A percentile compares a stretch with the other conserved stretches of the same genome.
Conservation (phyloP, 164 flowering plant species). For the Piper betle region DNA sequence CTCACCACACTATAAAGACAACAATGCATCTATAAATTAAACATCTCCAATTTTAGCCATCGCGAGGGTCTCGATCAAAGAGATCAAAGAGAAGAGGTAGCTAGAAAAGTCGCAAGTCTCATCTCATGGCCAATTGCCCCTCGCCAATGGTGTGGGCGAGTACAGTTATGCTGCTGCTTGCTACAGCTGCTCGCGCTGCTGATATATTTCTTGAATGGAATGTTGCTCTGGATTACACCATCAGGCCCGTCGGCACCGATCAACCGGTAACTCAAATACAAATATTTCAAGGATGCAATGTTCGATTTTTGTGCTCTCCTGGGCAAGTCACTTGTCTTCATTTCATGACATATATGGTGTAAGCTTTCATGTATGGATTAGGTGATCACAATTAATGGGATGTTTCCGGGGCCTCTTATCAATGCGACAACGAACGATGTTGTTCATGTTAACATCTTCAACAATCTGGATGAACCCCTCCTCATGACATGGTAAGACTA, state of each 20-base stretch:
- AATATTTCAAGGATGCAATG: neutral
- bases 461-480: slow-evolving; percentile 50
- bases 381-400: slow-evolving; percentile 61
- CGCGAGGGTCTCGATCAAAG: neutral
- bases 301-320: neutral
- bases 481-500: slow-evolving; percentile 49
- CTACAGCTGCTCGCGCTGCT: slow-evolving; percentile 12
- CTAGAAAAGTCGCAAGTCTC: neutral
- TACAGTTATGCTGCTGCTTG: slow-evolving; percentile 6
- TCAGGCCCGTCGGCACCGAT: slow-evolving; percentile 11
- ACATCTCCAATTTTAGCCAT: neutral
- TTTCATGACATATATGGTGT: neutral
- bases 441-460: slow-evolving; percentile 42
- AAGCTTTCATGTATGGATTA: slow-evolving; percentile 7
- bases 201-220: slow-evolving; percentile 50
- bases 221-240: slow-evolving; percentile 18
- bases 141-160: slow-evolving; percentile 3
- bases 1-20: neutral
- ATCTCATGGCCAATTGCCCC: slow-evolving; percentile 2
- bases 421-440: slow-evolving; percentile 52
- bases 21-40: too few relatives aligned
- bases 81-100: too few relatives aligned
- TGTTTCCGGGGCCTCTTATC: slow-evolving; percentile 64
- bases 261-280: slow-evolving; percentile 21
- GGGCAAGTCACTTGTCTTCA: neutral